Percentiles rank a stretch among this genome's conserved stretches.
Conservation (phyloP, 2,329 filamentous ascomycete species). For the Botryotinia globosa region DNA sequence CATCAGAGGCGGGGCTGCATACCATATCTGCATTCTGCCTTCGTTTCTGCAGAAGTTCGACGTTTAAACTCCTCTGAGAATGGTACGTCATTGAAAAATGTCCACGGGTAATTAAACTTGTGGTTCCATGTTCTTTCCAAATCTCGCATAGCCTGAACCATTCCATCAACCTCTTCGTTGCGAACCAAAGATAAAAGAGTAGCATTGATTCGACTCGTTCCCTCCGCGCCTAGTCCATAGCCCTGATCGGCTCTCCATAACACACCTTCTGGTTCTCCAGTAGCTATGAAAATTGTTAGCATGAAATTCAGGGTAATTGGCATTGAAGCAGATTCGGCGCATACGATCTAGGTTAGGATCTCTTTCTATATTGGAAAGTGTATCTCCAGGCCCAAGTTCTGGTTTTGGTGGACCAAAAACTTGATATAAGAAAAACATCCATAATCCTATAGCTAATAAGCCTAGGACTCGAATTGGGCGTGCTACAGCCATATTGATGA, state of each 20-base stretch:
- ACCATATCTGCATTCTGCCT: slow-evolving; percentile 85
- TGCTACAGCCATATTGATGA: slow-evolving; percentile 71
- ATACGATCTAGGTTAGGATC: slow-evolving; percentile 87
- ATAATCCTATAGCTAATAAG: slow-evolving; percentile 66
- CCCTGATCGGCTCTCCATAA: slow-evolving; percentile 71
- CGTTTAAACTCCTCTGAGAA: slow-evolving; percentile 92
- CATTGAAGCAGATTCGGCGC: slow-evolving; percentile 38
- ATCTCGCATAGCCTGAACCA: slow-evolving; percentile 86
- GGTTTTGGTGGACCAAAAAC: slow-evolving; percentile 59
- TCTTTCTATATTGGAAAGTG: slow-evolving; percentile 61
- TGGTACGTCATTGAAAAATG: slow-evolving; percentile 95
- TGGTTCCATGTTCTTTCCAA: slow-evolving; percentile 93
- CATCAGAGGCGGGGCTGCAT: slow-evolving; percentile 35
- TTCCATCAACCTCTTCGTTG: slow-evolving; percentile 81
- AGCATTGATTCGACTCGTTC: slow-evolving; percentile 85
- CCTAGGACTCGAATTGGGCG: slow-evolving; percentile 79
- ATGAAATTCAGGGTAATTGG: background rate
- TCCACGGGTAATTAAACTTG: slow-evolving; percentile 99
- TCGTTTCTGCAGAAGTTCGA: slow-evolving; percentile 76
- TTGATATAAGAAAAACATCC: slow-evolving; percentile 76
- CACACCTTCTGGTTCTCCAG: slow-evolving; percentile 75
- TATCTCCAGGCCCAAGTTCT: slow-evolving; percentile 43
- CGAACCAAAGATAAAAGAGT: slow-evolving; percentile 89
- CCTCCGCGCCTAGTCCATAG: slow-evolving; percentile 72
- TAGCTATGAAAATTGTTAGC: slow-evolving; percentile 52